A percentile compares a stretch with the other conserved stretches of the same genome.
Evolutionary conservation across 176 grass and related monocot species (phyloP).

Genomic region (Juncus inflexus): DNA sequence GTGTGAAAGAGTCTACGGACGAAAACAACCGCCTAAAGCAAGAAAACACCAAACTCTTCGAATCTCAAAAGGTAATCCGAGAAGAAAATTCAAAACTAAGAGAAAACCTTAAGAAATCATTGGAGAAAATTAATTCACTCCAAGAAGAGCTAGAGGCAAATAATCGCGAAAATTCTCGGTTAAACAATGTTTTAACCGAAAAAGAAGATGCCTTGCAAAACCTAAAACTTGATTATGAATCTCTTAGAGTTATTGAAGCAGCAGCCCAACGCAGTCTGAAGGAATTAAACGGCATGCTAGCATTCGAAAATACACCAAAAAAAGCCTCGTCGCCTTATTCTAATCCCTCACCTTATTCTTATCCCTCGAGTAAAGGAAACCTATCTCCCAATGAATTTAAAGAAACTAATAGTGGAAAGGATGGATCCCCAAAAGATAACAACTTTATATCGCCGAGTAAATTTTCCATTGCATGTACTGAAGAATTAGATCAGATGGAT

Average conservation of each 20-base stretch:
- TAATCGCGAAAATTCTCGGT: slow-evolving; percentile 57
- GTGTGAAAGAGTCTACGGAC: slow-evolving; percentile 60
- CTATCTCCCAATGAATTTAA: slow-evolving; percentile 35
- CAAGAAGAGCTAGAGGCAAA: slow-evolving; percentile 68
- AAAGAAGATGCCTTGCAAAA: slow-evolving; percentile 57
- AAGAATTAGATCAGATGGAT: slow-evolving; percentile 38
- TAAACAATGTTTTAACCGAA: slow-evolving; percentile 61
- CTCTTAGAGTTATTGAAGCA: slow-evolving; percentile 73
- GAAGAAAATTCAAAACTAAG: slow-evolving; percentile 70
- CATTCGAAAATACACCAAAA: slow-evolving; percentile 7
- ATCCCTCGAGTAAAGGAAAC: slow-evolving; percentile 4
- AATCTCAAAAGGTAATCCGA: slow-evolving; percentile 62
- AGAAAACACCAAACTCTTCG: slow-evolving; percentile 63
- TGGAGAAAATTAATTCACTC: slow-evolving; percentile 58
- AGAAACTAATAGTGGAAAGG: slow-evolving; percentile 11
- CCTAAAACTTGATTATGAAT: slow-evolving; percentile 75
- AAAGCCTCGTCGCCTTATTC: slow-evolving; percentile 11
- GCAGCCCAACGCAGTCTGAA: slow-evolving; percentile 56
- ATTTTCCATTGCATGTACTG: not conserved
- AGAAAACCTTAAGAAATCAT: slow-evolving; percentile 75
- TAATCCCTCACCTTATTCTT: slow-evolving; percentile 7
- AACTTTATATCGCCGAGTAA: not conserved
- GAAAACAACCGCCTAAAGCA: slow-evolving; percentile 50
- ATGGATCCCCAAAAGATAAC: slow-evolving; percentile 6
- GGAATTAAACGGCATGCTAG: slow-evolving; percentile 70